Evolutionary conservation across 164 flowering plant genomes (phyloP).

Genomic region (Platanus orientalis): DNA sequence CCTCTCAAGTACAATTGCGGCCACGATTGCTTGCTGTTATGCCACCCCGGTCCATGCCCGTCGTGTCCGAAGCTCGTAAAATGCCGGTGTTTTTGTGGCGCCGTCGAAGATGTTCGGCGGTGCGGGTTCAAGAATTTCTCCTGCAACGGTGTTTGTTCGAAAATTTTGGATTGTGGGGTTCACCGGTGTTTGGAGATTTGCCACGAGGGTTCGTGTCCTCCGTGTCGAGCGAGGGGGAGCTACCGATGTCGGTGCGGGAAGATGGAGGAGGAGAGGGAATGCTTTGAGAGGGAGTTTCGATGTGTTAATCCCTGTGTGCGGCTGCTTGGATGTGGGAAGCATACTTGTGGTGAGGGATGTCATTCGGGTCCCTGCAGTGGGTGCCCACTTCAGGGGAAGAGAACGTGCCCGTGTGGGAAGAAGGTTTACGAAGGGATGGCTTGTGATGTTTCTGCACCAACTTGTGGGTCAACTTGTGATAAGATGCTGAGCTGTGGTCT

Average conservation of each 20-base stretch:
- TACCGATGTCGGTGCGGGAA: slow-evolving; percentile 66
- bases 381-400: slow-evolving; percentile 75
- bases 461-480: slow-evolving; percentile 81
- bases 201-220: slow-evolving; percentile 72
- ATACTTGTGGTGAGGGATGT: slow-evolving; percentile 70
- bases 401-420: slow-evolving; percentile 89
- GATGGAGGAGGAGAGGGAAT: slow-evolving; percentile 56
- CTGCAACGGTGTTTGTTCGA: slow-evolving; percentile 48
- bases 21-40: slow-evolving; percentile 67
- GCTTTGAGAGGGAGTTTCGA: slow-evolving; percentile 55
- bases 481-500: slow-evolving; percentile 64
- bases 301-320: slow-evolving; percentile 56
- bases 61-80: slow-evolving; percentile 81
- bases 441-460: slow-evolving; percentile 64
- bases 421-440: slow-evolving; percentile 60
- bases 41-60: slow-evolving; percentile 96
- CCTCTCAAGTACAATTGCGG: slow-evolving; percentile 62
- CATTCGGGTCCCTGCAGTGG: slow-evolving; percentile 70
- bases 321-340: slow-evolving; percentile 66
- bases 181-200: slow-evolving; percentile 64
- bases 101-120: slow-evolving; percentile 52
- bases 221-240: slow-evolving; percentile 49
- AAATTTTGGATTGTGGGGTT: slow-evolving; percentile 47
- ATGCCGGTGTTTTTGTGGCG: slow-evolving; percentile 65
- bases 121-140: slow-evolving; percentile 76